Evolutionary conservation across 192 early-diverging fungal species (phyloP).

Genomic region (Coemansia sp.): DNA sequence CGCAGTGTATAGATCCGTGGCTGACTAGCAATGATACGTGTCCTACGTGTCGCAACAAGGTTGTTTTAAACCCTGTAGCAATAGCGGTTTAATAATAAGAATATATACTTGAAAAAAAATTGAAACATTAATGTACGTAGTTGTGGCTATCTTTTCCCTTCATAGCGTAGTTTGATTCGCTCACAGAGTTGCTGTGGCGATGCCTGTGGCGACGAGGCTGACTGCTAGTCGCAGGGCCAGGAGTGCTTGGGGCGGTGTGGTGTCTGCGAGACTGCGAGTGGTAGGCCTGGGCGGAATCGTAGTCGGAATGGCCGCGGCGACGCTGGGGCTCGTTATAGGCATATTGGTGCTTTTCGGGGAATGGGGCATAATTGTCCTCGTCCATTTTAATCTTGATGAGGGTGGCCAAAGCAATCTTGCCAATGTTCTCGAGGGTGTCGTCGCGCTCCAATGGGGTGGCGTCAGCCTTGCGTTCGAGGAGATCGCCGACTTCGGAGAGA

Average conservation of each 20-base stretch:
- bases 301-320: not conserved
- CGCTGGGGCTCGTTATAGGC: not conserved
- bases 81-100: not conserved
- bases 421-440: constrained; percentile 40
- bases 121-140: constrained; percentile 11
- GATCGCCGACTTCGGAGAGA: constrained; percentile 32
- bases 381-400: constrained; percentile 50
- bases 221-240: not conserved
- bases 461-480: constrained; percentile 31
- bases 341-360: not conserved
- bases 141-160: constrained; percentile 13
- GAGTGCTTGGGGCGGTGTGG: not conserved
- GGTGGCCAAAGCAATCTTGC: constrained; percentile 43
- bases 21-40: constrained; percentile 22
- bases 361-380: constrained; percentile 15
- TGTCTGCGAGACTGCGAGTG: not conserved
- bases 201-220: constrained; percentile 2
- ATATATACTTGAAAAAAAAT: constrained; percentile 5
- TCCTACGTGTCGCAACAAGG: constrained; percentile 22
- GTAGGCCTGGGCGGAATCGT: not conserved
- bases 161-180: not conserved
- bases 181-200: constrained; percentile 6
- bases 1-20: constrained; percentile 39
- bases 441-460: constrained; percentile 22
- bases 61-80: not conserved